Conservation (phyloP, 2,329 filamentous ascomycete genomes). For the Didymella keratinophila region DNA sequence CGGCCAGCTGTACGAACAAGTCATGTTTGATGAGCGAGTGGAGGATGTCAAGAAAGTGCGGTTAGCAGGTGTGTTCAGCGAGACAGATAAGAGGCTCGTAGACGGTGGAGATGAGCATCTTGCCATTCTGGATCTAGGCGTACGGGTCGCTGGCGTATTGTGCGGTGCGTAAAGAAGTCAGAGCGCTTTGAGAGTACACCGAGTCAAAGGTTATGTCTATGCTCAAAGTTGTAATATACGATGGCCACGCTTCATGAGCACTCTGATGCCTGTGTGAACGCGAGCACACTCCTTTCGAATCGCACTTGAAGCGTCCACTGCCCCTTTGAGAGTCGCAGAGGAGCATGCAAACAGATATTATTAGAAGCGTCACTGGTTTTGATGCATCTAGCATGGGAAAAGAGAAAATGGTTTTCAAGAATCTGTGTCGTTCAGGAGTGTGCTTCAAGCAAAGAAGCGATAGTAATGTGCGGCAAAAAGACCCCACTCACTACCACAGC, state of each 20-base stretch:
- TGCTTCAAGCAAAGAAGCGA: too few relatives aligned
- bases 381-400: too few relatives aligned
- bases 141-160: constrained; percentile 81
- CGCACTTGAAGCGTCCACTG: too few relatives aligned
- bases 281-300: too few relatives aligned
- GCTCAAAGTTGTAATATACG: neutral
- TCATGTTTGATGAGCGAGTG: constrained; percentile 85
- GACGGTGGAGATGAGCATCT: constrained; percentile 97
- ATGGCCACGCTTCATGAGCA: neutral
- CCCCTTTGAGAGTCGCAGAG: too few relatives aligned
- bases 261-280: too few relatives aligned
- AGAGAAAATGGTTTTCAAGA: too few relatives aligned
- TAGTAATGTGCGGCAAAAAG: too few relatives aligned
- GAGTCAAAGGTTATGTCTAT: neutral
- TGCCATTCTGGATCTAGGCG: constrained; percentile 82
- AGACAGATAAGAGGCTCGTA: constrained; percentile 90
- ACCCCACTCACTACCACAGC: too few relatives aligned
- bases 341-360: too few relatives aligned
- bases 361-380: too few relatives aligned
- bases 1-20: constrained; percentile 80
- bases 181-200: neutral
- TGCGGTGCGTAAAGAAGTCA: constrained; percentile 36
- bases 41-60: constrained; percentile 87
- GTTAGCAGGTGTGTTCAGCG: constrained; percentile 88
- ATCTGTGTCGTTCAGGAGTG: too few relatives aligned